Evolutionary conservation across 345 rosid species (phyloP), one percentile per base, ranked within the genome.

Genomic region (Anastatica hierochuntica): DNA sequence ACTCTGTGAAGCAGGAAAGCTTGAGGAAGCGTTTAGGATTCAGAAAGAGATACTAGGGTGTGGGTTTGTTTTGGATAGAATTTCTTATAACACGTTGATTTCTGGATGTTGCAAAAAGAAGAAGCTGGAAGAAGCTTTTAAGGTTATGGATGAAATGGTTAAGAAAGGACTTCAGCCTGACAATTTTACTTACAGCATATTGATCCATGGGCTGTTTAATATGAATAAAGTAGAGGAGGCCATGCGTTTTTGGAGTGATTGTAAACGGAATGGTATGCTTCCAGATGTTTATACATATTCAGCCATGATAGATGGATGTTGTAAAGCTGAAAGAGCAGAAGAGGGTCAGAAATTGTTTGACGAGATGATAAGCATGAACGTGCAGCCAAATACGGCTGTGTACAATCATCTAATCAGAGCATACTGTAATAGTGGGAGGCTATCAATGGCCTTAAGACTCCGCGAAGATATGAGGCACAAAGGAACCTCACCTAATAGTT

Each of bases 291-390:
- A 67, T 72, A 67, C 90, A 9, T 82, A 84, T 51, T 82, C 84
- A 31, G 75, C 82, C 37, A 69, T 84, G 81, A 82, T 88, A 45
- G 80, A 71, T 66, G 90, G 94, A 33, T 84, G 70, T 42, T 84
- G 94, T 69, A 80, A 76, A 66, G 88, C 79, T 52, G 72, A 72
- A 39, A 77, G 70, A 65, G 44, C 77, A 53, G 81, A 84, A 71
- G 90, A 76, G 45, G 86, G 74, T 53, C 77, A 72, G 62, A 78
- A 73, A 13, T 39, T 84, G 50, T 82, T 84, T 52, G 65, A 72
- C 51, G 81, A 82, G 68, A 58, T 84, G 71, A 44, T 77, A 14
- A 42, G 57, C 24, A 66, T 48, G 59, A 60, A 75, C 38, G 14
- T 75, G 63, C 68, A 69, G 73, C 79, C 75, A 49, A 80, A 77